These are phyloP conservation scores for Acanthamoeba lenticulata DNA, from an alignment of 208 protist genomes.

Conservation along the genomic window DNA sequence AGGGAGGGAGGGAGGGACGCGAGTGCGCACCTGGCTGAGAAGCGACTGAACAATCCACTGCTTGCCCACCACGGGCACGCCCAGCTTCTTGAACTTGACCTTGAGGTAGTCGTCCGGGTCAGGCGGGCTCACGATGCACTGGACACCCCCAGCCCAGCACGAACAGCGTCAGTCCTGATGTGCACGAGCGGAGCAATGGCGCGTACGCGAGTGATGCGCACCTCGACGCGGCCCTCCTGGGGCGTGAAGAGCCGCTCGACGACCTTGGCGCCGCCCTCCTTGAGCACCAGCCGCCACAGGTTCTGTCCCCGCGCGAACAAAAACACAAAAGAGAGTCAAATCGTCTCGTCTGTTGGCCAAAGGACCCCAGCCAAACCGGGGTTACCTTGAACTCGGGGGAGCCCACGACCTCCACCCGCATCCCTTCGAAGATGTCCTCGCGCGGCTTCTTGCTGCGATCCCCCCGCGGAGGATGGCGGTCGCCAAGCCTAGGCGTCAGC, in stretches of 20 bases:
- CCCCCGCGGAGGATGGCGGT: background rate
- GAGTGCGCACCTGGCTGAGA: background rate
- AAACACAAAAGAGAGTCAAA: background rate
- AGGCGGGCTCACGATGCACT: conserved; percentile 53
- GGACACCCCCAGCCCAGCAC: background rate
- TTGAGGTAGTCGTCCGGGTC: conserved; percentile 31
- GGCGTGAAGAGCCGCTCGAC: conserved; percentile 49
- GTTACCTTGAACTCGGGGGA: conserved; percentile 28
- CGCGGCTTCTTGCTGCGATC: background rate
- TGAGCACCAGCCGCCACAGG: conserved; percentile 21
- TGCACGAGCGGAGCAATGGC: too few relatives aligned
- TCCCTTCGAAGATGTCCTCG: background rate
- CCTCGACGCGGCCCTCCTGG: conserved; percentile 12
- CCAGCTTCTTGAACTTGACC: conserved; percentile 52
- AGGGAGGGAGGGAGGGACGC: background rate
- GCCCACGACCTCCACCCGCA: conserved; percentile 28
- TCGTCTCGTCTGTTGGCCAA: too few relatives aligned
- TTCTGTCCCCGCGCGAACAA: background rate
- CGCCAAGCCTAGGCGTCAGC: background rate
- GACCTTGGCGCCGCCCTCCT: conserved; percentile 49
- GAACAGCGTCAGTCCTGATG: too few relatives aligned
- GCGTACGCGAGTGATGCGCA: background rate
- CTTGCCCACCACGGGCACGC: conserved; percentile 18
- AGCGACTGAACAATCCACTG: conserved; percentile 55
- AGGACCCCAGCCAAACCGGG: background rate